Conservation (phyloP, 495 filamentous ascomycete genomes). For the Aspergillus homomorphus region DNA sequence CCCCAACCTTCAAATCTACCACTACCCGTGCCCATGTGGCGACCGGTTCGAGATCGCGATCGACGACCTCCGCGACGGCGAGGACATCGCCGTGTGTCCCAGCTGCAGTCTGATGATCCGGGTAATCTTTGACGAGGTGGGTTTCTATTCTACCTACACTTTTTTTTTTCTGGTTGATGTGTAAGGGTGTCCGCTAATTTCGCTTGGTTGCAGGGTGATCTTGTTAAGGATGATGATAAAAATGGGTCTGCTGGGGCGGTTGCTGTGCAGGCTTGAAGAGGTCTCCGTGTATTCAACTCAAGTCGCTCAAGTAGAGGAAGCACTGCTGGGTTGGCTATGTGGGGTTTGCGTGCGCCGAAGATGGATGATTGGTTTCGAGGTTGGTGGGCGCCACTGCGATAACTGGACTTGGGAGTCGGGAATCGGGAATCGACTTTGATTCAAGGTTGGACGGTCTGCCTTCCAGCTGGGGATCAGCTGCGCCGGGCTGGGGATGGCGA, state of each 20-base stretch:
- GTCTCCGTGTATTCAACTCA: too few relatives aligned
- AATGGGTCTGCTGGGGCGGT: conserved; percentile 30
- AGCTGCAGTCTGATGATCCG: conserved; percentile 95
- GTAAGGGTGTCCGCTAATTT: conserved; percentile 4
- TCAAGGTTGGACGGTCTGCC: too few relatives aligned
- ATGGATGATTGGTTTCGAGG: too few relatives aligned
- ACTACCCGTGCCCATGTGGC: conserved; percentile 95
- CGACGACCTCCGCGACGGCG: conserved; percentile 77
- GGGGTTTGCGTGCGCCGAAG: too few relatives aligned
- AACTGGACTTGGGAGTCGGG: too few relatives aligned
- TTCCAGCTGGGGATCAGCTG: too few relatives aligned
- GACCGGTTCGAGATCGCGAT: conserved; percentile 94
- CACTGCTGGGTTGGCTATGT: too few relatives aligned
- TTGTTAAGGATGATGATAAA: conserved; percentile 37
- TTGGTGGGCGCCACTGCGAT: too few relatives aligned
- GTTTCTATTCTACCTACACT: conserved; percentile 24
- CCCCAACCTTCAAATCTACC: conserved; percentile 75
- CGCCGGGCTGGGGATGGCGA: too few relatives aligned
- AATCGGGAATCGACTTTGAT: too few relatives aligned
- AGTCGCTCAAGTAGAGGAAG: too few relatives aligned
- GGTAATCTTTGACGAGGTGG: conserved; percentile 85
- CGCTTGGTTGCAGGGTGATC: conserved; percentile 34
- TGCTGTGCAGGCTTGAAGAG: conserved; percentile 38
- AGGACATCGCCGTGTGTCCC: conserved; percentile 92
- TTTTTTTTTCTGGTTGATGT: not conserved